phyloP scores from a whole-genome alignment of 78 protist genomes.

The Dictyostelium intermedium region DNA sequence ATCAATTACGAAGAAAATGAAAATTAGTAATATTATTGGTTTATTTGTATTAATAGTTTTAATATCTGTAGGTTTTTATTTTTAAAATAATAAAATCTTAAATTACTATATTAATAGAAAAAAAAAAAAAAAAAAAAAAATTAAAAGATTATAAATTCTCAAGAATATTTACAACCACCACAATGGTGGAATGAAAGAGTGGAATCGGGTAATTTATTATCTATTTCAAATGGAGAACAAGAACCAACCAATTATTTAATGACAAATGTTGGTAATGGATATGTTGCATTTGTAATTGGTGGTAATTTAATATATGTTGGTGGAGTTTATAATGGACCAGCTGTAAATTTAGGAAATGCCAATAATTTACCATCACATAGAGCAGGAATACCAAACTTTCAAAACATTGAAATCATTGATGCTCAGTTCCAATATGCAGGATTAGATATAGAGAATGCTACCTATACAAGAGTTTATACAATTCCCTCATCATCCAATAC shows the following conservation, averaged over 20 bases:
- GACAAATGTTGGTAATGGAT: slow-evolving; percentile 79
- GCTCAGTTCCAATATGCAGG: slow-evolving; percentile 40
- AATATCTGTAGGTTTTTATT: background rate
- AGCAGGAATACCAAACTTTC: slow-evolving; percentile 63
- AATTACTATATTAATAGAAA: no score
- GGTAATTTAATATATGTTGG: slow-evolving; percentile 27
- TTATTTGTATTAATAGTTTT: background rate
- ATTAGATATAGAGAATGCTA: slow-evolving; percentile 59
- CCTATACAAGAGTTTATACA: slow-evolving; percentile 41
- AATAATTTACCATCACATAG: slow-evolving; percentile 28
- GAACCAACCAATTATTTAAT: slow-evolving; percentile 28
- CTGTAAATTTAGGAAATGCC: background rate
- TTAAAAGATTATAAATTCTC: background rate
- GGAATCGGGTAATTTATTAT: slow-evolving; percentile 1
- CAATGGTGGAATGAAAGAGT: slow-evolving; percentile 63
- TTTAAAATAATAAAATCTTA: no score
- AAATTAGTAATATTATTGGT: background rate
- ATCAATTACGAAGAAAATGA: background rate
- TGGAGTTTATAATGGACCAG: slow-evolving; percentile 60
- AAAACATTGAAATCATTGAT: background rate
- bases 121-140: no score
- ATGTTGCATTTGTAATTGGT: slow-evolving; percentile 24
- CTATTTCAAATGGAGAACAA: background rate
- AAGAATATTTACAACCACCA: slow-evolving; percentile 22
- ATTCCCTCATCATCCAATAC: background rate